phyloP scores from a whole-genome alignment of 2,329 filamentous ascomycete genomes.

The Fusarium circinatum region DNA sequence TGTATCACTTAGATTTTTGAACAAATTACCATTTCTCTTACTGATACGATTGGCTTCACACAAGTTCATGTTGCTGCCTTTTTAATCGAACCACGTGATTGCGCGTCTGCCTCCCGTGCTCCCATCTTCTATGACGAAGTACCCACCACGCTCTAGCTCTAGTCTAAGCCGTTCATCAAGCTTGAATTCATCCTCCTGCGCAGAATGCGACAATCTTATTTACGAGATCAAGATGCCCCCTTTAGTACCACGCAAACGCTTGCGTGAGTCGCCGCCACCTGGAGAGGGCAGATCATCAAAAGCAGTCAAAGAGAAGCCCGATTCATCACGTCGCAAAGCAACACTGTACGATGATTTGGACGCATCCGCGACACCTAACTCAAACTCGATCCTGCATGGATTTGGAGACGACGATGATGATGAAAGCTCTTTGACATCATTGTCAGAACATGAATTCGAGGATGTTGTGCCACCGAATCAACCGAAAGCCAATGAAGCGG shows the following conservation, averaged over 20 bases:
- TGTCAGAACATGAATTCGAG: constrained; percentile 68
- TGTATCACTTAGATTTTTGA: neutral
- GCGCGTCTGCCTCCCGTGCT: constrained; percentile 1
- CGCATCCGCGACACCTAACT: constrained; percentile 56
- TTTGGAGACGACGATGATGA: constrained; percentile 53
- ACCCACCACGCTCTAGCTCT: neutral
- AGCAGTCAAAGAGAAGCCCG: constrained; percentile 32
- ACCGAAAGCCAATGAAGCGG: constrained; percentile 49
- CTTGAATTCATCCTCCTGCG: neutral
- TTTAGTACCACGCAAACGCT: constrained; percentile 72
- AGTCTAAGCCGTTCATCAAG: neutral
- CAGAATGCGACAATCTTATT: constrained; percentile 25
- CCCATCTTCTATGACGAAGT: constrained; percentile 28
- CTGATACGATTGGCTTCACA: neutral
- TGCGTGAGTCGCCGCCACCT: constrained; percentile 59
- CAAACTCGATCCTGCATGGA: constrained; percentile 54
- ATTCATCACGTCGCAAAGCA: constrained; percentile 55
- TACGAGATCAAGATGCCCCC: constrained; percentile 69
- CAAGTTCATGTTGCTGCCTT: neutral
- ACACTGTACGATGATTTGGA: constrained; percentile 72
- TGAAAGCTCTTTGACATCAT: constrained; percentile 61
- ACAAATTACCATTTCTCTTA: neutral
- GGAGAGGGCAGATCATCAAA: constrained; percentile 44
- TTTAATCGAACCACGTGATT: constrained; percentile 13
- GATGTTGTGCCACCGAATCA: constrained; percentile 54